These are phyloP conservation scores for Ceratocystis lukuohia DNA, from an alignment of 2,329 filamentous ascomycete species.

Conservation along the genomic window DNA sequence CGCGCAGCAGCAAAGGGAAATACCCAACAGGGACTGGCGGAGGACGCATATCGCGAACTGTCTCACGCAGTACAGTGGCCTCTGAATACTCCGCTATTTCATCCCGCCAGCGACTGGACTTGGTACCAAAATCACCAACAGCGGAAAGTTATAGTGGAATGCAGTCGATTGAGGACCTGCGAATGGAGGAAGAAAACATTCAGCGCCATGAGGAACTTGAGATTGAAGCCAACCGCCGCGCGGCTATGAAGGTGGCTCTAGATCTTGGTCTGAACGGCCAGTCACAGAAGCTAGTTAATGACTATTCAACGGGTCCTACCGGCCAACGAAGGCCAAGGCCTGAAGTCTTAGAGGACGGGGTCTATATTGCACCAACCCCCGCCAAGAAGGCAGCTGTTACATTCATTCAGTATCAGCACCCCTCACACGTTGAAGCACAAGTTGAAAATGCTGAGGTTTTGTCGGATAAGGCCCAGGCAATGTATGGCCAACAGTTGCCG, in stretches of 20 bases:
- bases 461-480: conserved; percentile 11
- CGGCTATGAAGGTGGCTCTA: conserved; percentile 38
- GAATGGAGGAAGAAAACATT: conserved; percentile 39
- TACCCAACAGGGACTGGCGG: conserved; percentile 28
- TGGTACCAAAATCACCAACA: not conserved
- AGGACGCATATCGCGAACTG: conserved; percentile 34
- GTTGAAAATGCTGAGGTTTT: conserved; percentile 4
- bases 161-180: conserved; percentile 36
- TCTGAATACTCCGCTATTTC: conserved; percentile 29
- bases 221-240: conserved; percentile 38
- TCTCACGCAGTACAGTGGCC: conserved; percentile 45
- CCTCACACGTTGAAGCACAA: conserved; percentile 4
- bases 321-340: conserved; percentile 22
- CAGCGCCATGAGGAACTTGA: conserved; percentile 40
- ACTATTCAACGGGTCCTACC: not conserved
- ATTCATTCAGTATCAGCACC: not conserved
- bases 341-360: conserved; percentile 27
- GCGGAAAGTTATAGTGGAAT: conserved; percentile 25
- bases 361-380: conserved; percentile 9
- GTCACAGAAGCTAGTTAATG: not conserved
- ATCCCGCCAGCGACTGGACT: conserved; percentile 21
- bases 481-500: not conserved
- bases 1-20: conserved; percentile 47
- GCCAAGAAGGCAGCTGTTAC: conserved; percentile 11
- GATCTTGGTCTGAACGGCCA: conserved; percentile 33